Percentiles rank a stretch among this genome's conserved stretches.
Conservation (phyloP, 2,329 filamentous ascomycete genomes). For the Lachnellula cervina region DNA sequence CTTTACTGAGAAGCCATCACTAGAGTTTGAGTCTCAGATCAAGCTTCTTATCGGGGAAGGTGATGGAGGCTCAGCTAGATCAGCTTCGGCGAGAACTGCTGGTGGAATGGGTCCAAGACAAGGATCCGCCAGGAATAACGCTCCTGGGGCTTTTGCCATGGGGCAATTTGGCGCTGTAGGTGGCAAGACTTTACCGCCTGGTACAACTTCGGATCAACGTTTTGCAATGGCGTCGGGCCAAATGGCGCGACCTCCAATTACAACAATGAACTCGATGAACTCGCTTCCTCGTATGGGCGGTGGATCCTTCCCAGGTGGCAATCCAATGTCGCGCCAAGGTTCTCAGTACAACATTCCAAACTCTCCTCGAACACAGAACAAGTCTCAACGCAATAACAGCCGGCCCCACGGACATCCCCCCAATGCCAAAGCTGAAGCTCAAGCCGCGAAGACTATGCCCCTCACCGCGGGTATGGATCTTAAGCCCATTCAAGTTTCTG, state of each 20-base stretch:
- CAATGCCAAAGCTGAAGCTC: constrained; percentile 52
- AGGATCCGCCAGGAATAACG: constrained; percentile 47
- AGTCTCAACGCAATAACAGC: constrained; percentile 59
- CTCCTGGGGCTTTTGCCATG: constrained; percentile 56
- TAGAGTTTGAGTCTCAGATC: constrained; percentile 90
- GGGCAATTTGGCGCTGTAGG: constrained; percentile 59
- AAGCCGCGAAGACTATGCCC: constrained; percentile 83
- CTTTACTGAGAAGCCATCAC: constrained; percentile 92
- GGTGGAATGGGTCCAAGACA: constrained; percentile 44
- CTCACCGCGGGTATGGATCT: constrained; percentile 79
- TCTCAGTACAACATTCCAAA: constrained; percentile 56
- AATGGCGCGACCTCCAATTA: constrained; percentile 41
- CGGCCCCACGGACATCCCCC: constrained; percentile 50
- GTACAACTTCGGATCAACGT: constrained; percentile 72
- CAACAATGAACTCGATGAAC: constrained; percentile 48
- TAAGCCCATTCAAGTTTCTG: constrained; percentile 68
- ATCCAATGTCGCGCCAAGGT: constrained; percentile 58
- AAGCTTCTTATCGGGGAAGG: constrained; percentile 79
- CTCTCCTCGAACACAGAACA: constrained; percentile 62
- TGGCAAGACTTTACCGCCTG: constrained; percentile 62
- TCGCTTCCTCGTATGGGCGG: constrained; percentile 58
- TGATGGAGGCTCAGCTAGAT: constrained; percentile 57
- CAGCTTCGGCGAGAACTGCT: constrained; percentile 58
- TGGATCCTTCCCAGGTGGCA: constrained; percentile 54
- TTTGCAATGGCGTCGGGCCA: constrained; percentile 59